Evolutionary conservation across 2,329 filamentous ascomycete genomes (phyloP).

Genomic region (Fusarium palustre): DNA sequence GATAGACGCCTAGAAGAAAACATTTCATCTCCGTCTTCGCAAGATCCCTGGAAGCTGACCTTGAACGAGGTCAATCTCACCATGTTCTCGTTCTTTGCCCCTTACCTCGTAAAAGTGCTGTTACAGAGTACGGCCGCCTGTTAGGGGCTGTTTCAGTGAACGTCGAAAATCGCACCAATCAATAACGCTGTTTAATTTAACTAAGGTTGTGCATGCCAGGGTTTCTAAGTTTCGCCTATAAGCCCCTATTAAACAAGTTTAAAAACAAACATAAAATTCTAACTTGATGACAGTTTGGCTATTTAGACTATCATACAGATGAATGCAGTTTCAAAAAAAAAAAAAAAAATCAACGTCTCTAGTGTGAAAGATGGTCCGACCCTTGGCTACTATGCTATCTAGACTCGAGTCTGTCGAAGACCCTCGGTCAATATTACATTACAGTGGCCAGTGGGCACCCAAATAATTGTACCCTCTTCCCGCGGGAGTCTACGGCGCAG

Average conservation of each 20-base stretch:
- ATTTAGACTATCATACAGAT: not conserved
- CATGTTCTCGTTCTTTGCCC: not conserved
- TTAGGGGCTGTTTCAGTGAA: conserved; percentile 18
- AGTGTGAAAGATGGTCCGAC: not conserved
- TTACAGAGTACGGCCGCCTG: conserved; percentile 21
- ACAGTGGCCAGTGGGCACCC: not conserved
- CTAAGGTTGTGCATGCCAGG: not conserved
- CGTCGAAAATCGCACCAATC: conserved; percentile 17
- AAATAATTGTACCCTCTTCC: too few species aligned
- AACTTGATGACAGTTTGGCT: not conserved
- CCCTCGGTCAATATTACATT: not conserved
- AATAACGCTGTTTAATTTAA: conserved; percentile 9
- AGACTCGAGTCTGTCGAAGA: not conserved
- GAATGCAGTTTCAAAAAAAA: not conserved
- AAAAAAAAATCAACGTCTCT: fast-evolving
- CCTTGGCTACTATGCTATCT: not conserved
- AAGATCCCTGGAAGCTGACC: not conserved
- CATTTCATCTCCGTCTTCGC: conserved; percentile 1
- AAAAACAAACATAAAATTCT: conserved; percentile 19
- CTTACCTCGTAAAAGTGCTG: conserved; percentile 4
- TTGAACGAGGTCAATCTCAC: not conserved
- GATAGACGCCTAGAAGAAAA: conserved; percentile 12
- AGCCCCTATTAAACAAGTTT: conserved; percentile 17
- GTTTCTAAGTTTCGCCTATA: not conserved
- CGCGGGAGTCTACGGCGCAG: not conserved